These are phyloP conservation scores for Clonostachys solani DNA, from an alignment of 2,329 filamentous ascomycete genomes.

Conservation along the genomic window DNA sequence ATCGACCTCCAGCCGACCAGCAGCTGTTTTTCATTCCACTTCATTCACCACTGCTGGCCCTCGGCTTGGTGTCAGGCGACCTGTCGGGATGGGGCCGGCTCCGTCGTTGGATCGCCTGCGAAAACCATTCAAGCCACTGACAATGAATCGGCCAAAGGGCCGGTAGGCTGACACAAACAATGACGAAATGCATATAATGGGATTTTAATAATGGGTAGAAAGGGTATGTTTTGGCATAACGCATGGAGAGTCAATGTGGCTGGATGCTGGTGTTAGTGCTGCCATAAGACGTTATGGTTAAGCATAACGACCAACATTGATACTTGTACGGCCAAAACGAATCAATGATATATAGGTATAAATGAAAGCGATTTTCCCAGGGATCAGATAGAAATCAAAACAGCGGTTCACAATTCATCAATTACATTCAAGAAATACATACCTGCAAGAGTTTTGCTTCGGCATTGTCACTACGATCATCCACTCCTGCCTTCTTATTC, in stretches of 20 bases:
- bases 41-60: slow-evolving; percentile 36
- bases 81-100: slow-evolving; percentile 37
- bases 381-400: neutral
- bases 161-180: slow-evolving; percentile 4
- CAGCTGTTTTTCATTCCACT: slow-evolving; percentile 45
- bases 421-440: neutral
- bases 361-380: too few species aligned
- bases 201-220: neutral
- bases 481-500: neutral
- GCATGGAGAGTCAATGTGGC: neutral
- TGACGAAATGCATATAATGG: neutral
- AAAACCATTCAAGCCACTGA: slow-evolving; percentile 54
- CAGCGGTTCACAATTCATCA: neutral
- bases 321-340: neutral
- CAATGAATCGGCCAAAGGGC: slow-evolving; percentile 36
- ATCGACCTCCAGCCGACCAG: slow-evolving; percentile 21
- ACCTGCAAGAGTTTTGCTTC: neutral
- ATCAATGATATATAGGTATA: too few species aligned
- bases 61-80: slow-evolving; percentile 32
- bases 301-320: slow-evolving; percentile 4
- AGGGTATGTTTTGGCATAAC: neutral
- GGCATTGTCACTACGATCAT: neutral
- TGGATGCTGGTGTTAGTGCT: neutral
- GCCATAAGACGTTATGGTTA: neutral
- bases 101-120: slow-evolving; percentile 44